Conservation (phyloP, 305 asterid species). For the Solanum hybrid region DNA sequence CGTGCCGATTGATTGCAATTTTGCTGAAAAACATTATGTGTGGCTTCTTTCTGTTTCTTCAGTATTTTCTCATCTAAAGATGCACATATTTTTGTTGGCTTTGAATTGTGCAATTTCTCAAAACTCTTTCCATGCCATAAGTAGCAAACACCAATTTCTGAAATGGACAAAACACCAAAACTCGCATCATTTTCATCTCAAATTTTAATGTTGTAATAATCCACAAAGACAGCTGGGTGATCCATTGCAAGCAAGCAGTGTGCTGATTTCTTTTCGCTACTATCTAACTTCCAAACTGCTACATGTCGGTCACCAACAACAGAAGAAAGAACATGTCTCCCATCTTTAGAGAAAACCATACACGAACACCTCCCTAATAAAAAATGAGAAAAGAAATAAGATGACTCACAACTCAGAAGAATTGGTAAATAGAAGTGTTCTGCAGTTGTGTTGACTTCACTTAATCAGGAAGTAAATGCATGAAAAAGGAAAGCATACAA, state of each 20-base stretch:
- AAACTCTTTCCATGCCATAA: slow-evolving; percentile 67
- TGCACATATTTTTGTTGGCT: slow-evolving; percentile 55
- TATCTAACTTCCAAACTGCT: slow-evolving; percentile 67
- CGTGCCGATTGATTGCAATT: slow-evolving; percentile 40
- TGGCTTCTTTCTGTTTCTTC: slow-evolving; percentile 44
- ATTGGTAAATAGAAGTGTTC: background rate
- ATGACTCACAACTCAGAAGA: background rate
- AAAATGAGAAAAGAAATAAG: slow-evolving; percentile 7
- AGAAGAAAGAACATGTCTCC: slow-evolving; percentile 64
- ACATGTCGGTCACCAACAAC: slow-evolving; percentile 65
- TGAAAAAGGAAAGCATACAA: background rate
- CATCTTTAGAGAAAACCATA: slow-evolving; percentile 75
- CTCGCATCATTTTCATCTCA: slow-evolving; percentile 36
- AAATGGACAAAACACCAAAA: slow-evolving; percentile 64
- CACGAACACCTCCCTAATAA: slow-evolving; percentile 67
- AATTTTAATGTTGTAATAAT: slow-evolving; percentile 27
- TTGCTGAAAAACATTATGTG: slow-evolving; percentile 69
- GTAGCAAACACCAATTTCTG: slow-evolving; percentile 76
- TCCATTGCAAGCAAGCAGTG: slow-evolving; percentile 70
- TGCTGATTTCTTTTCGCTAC: slow-evolving; percentile 56
- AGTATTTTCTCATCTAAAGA: slow-evolving; percentile 37
- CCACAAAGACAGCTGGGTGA: slow-evolving; percentile 81
- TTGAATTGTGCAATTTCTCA: slow-evolving; percentile 49
- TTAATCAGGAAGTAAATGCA: background rate
- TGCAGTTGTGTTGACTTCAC: background rate